These are phyloP conservation scores for Penicillium longicatenatum DNA, from an alignment of 495 filamentous ascomycete genomes.

Conservation along the genomic window DNA sequence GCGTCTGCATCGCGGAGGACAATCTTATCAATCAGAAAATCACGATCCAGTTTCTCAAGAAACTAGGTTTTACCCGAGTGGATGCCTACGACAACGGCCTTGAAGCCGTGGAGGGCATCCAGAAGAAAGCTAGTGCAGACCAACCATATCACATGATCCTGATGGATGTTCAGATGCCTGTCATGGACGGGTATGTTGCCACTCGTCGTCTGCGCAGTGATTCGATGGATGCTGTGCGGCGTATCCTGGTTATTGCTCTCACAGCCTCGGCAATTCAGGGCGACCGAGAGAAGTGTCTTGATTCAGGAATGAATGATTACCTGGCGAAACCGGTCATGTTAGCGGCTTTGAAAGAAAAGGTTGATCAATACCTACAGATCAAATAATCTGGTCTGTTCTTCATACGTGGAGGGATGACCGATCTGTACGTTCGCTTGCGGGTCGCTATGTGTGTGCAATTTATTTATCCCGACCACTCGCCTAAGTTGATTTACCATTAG, in stretches of 20 bases:
- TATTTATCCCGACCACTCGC: no score
- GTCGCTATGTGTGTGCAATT: not conserved
- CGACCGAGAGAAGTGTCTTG: conserved; percentile 55
- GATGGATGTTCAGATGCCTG: conserved; percentile 93
- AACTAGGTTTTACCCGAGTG: conserved; percentile 69
- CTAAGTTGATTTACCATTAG: no score
- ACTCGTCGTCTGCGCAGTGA: conserved; percentile 75
- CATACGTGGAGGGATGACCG: not conserved
- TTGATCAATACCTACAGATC: conserved; percentile 59
- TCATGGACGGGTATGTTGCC: conserved; percentile 84
- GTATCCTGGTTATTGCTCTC: conserved; percentile 85
- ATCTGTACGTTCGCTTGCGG: not conserved
- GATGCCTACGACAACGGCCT: conserved; percentile 80
- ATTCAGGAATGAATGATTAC: conserved; percentile 93
- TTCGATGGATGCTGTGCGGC: conserved; percentile 63
- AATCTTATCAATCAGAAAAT: conserved; percentile 87
- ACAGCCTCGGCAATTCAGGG: conserved; percentile 81
- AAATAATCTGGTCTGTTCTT: not conserved
- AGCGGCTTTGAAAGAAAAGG: conserved; percentile 66
- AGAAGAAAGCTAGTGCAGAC: conserved; percentile 61
- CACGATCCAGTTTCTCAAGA: conserved; percentile 78
- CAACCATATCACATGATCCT: conserved; percentile 69
- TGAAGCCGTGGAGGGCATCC: conserved; percentile 78
- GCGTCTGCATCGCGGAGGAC: conserved; percentile 83
- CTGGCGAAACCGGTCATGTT: conserved; percentile 81